Evolutionary conservation across 441 rosid genomes (phyloP).

Genomic region (Gossypium laxum): DNA sequence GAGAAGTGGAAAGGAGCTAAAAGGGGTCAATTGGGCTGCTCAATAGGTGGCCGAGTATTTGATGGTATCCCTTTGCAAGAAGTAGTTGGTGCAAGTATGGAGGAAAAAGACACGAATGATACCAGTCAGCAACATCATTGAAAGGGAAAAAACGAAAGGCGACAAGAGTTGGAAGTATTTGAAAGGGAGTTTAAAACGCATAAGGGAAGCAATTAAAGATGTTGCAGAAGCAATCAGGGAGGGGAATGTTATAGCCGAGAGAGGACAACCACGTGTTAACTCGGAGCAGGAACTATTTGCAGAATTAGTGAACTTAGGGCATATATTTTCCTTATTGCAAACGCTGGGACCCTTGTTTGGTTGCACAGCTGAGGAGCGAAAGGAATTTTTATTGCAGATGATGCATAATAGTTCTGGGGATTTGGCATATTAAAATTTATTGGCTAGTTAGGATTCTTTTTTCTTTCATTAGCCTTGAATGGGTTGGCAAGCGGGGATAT

Average conservation of each 20-base stretch:
- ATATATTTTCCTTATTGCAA: conserved; percentile 20
- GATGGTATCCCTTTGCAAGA: conserved; percentile 9
- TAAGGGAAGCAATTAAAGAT: conserved; percentile 19
- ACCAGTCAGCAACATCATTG: conserved; percentile 13
- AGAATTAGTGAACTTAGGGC: conserved; percentile 22
- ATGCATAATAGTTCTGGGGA: too few species aligned
- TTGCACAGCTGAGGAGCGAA: conserved; percentile 13
- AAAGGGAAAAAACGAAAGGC: conserved; percentile 21
- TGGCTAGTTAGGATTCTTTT: not conserved
- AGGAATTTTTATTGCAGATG: conserved; percentile 16
- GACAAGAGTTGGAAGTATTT: not conserved
- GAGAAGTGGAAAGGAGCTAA: conserved; percentile 1
- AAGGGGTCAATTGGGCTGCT: not conserved
- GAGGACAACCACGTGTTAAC: conserved; percentile 20
- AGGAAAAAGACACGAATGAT: conserved; percentile 17
- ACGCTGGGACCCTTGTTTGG: conserved; percentile 1
- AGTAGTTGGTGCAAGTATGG: conserved; percentile 7
- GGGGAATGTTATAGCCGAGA: conserved; percentile 20
- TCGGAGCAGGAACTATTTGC: conserved; percentile 23
- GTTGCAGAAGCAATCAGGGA: conserved; percentile 24
- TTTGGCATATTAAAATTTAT: not conserved
- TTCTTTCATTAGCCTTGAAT: not conserved
- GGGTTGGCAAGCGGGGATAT: not conserved
- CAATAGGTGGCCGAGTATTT: not conserved
- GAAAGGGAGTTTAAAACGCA: conserved; percentile 18